A percentile compares a stretch with the other conserved stretches of the same genome.
phyloP scores from a whole-genome alignment of 306 rosid genomes.

The Dryas drummondii region DNA sequence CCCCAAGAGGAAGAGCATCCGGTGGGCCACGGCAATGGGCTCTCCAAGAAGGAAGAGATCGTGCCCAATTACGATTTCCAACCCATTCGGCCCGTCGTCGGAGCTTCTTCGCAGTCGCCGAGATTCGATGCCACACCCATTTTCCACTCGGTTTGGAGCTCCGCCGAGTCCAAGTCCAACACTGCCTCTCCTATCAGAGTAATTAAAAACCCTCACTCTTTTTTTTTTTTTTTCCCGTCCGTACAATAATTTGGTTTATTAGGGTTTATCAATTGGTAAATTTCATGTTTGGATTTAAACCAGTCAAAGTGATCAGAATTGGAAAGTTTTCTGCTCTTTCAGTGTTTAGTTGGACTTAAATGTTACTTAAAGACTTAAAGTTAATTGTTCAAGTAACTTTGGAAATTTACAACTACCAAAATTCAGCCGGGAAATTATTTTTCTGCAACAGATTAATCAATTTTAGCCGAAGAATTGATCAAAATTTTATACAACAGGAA shows the following conservation, averaged over 20 bases:
- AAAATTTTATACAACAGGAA: neutral
- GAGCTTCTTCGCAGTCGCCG: constrained; percentile 31
- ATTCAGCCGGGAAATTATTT: no score
- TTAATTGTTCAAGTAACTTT: neutral
- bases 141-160: constrained; percentile 50
- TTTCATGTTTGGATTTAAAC: neutral
- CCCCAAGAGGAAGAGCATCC: constrained; percentile 33
- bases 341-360: neutral
- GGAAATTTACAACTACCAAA: no score
- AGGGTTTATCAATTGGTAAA: neutral
- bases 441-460: no score
- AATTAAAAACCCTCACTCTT: constrained; percentile 3
- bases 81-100: constrained; percentile 60
- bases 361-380: neutral
- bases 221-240: neutral
- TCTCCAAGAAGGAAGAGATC: constrained; percentile 50
- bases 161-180: constrained; percentile 50
- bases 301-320: neutral
- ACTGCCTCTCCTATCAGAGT: constrained; percentile 49
- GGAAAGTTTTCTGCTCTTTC: neutral
- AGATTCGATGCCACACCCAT: constrained; percentile 46
- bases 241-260: neutral
- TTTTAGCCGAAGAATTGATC: neutral
- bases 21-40: constrained; percentile 38
- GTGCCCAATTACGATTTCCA: constrained; percentile 84